Evolutionary conservation across 2,329 filamentous ascomycete genomes (phyloP), one percentile per base, ranked within the genome.

Genomic region (Aureobasidium sp.): DNA sequence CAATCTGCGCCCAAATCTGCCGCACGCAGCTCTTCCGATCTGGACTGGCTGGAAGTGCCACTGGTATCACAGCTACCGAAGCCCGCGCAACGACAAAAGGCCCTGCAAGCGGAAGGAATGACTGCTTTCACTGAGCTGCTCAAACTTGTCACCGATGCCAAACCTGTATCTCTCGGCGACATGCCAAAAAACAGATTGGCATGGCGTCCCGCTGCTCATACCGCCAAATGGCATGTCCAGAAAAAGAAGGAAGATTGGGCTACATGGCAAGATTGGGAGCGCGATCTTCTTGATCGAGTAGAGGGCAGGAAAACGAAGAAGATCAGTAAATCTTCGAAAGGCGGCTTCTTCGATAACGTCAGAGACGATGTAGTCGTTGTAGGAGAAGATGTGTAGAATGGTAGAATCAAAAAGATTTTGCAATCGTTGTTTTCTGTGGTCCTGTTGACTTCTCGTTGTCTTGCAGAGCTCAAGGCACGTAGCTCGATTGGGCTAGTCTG

Each of bases 71-170:
- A 77, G 45, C 68, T 68, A 14, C n/a, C 73, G 66, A 70, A 71
- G n/a, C 72, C 73, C 54, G 67, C 70, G 19, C 71, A 71, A 58
- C 67, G 69, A n/a, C 70, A 78, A 5, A 74, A 78, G 65, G 77
- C 81, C 67, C 78, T 89, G 15, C 76, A 78, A 4, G 77, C 81
- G 15, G 87, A 90, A 72, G 82, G 84, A 65, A 80, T 80, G 64
- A 85, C 87, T 64, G 83, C 83, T 2, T 79, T 90, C 17, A 78
- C 81, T 61, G 85, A 87, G 71, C 79, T 91, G 52, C 76, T 90
- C 52, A 80, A 80, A 66, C 80, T 90, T 71, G 83, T 83, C 0
- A 77, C 78, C 1, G 74, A 76, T 1, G 80, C 84, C 4, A 77
- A 75, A 64, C 70, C 88, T 11, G 88, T 83, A 67, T 82, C 89